phyloP scores from a whole-genome alignment of 2,329 filamentous ascomycete genomes.

The Lachnellula occidentalis region DNA sequence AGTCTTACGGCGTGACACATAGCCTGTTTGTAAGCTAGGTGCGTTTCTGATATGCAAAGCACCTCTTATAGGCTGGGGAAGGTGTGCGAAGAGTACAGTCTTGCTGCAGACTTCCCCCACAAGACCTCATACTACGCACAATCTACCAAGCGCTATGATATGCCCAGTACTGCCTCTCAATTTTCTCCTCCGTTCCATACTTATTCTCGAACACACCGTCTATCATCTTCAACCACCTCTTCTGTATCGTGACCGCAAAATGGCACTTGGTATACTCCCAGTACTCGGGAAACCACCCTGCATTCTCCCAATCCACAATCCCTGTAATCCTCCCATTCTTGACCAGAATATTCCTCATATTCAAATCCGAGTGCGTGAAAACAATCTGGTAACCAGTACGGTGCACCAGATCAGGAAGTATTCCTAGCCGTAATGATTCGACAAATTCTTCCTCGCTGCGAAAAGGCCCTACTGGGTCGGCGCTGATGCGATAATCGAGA shows the following conservation, averaged over 20 bases:
- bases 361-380: slow-evolving; percentile 47
- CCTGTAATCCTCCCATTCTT: slow-evolving; percentile 34
- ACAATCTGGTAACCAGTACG: slow-evolving; percentile 21
- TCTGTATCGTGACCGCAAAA: slow-evolving; percentile 8
- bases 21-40: too few relatives aligned
- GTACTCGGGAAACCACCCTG: slow-evolving; percentile 35
- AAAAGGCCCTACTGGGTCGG: slow-evolving; percentile 8
- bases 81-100: too few relatives aligned
- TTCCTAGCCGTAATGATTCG: slow-evolving; percentile 3
- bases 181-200: slow-evolving; percentile 8
- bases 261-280: slow-evolving; percentile 33
- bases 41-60: too few relatives aligned
- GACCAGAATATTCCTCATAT: slow-evolving; percentile 40
- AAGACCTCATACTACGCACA: too few relatives aligned
- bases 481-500: slow-evolving; percentile 12
- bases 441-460: slow-evolving; percentile 8
- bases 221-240: slow-evolving; percentile 14
- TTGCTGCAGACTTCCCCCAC: too few relatives aligned
- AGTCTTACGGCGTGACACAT: too few relatives aligned
- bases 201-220: slow-evolving; percentile 7
- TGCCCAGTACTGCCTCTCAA: slow-evolving; percentile 3
- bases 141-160: not conserved
- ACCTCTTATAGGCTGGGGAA: too few relatives aligned
- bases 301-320: slow-evolving; percentile 38
- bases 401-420: slow-evolving; percentile 7